Percentiles rank a stretch among this genome's conserved stretches.
Evolutionary conservation across 306 rosid species (phyloP).

Genomic region (Senna siamea): DNA sequence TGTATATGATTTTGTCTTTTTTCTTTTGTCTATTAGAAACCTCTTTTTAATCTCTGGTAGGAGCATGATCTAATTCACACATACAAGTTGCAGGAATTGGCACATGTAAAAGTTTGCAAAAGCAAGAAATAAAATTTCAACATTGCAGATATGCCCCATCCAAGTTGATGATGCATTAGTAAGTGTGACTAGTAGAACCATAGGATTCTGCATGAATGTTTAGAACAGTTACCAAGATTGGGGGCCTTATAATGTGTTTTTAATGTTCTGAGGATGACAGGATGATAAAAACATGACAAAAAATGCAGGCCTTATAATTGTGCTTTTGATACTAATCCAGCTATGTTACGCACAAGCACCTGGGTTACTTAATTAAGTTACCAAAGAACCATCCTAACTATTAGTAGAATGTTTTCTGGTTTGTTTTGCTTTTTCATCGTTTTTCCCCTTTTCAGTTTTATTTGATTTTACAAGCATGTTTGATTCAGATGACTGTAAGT

Average conservation of each 20-base stretch:
- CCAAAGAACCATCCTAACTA: background rate
- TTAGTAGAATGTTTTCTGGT: background rate
- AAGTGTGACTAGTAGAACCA: background rate
- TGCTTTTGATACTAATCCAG: background rate
- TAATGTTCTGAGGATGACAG: slow-evolving; percentile 25
- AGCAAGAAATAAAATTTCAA: background rate
- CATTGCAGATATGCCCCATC: background rate
- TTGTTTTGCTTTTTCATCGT: background rate
- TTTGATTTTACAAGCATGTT: background rate
- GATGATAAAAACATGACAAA: background rate
- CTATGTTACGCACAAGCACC: background rate
- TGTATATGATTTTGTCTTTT: background rate
- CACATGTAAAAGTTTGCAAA: background rate
- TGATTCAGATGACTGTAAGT: background rate
- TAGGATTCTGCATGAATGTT: background rate
- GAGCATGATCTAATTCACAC: slow-evolving; percentile 12
- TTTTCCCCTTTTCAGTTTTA: background rate
- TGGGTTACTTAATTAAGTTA: background rate
- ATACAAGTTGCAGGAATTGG: slow-evolving; percentile 1
- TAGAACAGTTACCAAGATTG: slow-evolving; percentile 9
- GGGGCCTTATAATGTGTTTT: slow-evolving; percentile 17
- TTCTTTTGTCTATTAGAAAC: slow-evolving; percentile 2
- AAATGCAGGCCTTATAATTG: background rate
- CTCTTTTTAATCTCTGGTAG: slow-evolving; percentile 3
- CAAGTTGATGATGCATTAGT: slow-evolving; percentile 6